phyloP scores from a whole-genome alignment of 257 asterid species.

The Primulina huaijiensis region DNA sequence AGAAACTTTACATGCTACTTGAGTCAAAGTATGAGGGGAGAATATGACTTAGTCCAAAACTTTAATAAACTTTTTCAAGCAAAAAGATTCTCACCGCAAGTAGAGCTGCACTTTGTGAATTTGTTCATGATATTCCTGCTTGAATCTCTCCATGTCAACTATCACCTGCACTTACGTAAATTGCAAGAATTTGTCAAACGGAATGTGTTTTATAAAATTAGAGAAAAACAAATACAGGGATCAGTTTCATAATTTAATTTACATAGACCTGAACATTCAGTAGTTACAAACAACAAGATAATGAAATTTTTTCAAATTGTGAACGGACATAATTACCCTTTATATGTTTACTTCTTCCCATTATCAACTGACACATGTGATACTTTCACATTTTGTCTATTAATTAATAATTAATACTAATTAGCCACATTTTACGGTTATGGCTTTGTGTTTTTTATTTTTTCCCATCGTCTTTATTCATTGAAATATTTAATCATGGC shows the following conservation, averaged over 20 bases:
- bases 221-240: background rate
- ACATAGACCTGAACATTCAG: conserved; percentile 17
- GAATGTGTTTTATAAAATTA: conserved; percentile 16
- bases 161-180: conserved; percentile 59
- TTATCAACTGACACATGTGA: no score
- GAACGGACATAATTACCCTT: no score
- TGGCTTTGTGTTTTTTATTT: no score
- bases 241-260: conserved; percentile 1
- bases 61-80: conserved; percentile 16
- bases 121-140: conserved; percentile 68
- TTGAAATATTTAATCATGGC: no score
- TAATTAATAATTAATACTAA: no score
- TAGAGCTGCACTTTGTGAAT: conserved; percentile 55
- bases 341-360: no score
- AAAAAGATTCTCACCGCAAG: conserved; percentile 54
- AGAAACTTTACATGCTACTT: no score
- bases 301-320: no score
- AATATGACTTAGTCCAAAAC: conserved; percentile 7
- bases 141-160: conserved; percentile 92
- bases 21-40: background rate
- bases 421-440: no score
- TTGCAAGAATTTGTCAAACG: conserved; percentile 23
- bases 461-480: no score
- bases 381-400: no score
- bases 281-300: background rate